Base-by-base conservation (phyloP, 495 filamentous ascomycete species). In the Penicillium taxi region DNA sequence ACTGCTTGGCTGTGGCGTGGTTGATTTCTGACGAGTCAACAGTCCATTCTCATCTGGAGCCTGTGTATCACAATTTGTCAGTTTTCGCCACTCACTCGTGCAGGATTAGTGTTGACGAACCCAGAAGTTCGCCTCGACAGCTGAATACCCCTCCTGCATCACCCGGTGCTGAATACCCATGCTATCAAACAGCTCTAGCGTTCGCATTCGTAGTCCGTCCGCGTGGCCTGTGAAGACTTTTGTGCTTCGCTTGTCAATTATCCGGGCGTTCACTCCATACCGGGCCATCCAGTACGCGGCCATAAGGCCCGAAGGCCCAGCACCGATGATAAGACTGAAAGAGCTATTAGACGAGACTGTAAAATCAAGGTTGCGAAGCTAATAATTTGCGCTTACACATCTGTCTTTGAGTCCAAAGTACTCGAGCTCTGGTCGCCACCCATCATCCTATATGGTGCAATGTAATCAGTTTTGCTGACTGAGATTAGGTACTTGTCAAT, bases 291-390 rank as follows among this genome's bases (percentile, higher is more conserved):
- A 83, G 26, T 69, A 63, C 1, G 80, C 76, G 17, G 70, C 68
- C 70, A 80, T 80, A 6, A 83, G 63, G 30, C 72, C 78, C 0
- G 78, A 70, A 0, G 80, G 79, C n/a, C 79, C 78, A n/a, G 78
- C 77, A 6, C 80, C 80, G 15, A 82, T 55, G 20, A 82, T 75
- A 33, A 84, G 57, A 14, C 41, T 59, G 28, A 4, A 14, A 13
- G 3, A n/a, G 7, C 12, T 9, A n/a, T 37, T 13, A 37, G 34
- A 6, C 0, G 8, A 11, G 9, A 5, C 19, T 4, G 3, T n/a
- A 27, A 19, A 18, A 1, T 5, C 14, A 20, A 27, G 2, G 9
- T 34, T 2, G 33, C 16, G n/a, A n/a, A n/a, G n/a, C n/a, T n/a
- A n/a, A n/a, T n/a, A n/a, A n/a, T n/a, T n/a, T n/a, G n/a, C n/a